Evolutionary conservation across 495 filamentous ascomycete species (phyloP), one percentile per base, ranked within the genome.

Genomic region (Paragyromitra xinjiangensis): DNA sequence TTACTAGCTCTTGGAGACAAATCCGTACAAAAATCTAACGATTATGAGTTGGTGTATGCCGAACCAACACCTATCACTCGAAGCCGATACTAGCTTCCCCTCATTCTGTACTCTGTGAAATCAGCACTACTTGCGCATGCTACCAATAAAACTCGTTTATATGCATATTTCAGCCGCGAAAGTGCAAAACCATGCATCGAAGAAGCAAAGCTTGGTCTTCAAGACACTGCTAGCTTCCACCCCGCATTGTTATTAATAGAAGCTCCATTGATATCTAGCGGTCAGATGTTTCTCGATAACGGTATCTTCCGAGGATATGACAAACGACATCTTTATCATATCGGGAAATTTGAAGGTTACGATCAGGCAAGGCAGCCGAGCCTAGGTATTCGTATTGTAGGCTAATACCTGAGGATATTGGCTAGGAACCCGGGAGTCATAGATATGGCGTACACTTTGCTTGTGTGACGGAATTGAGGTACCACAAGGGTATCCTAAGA

Each of bases 111-210:
- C 40, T 50, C 40, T 45, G 39, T 59, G 22, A 42, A 39, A 59
- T 37, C 14, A 9, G 51, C 45, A 45, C 39, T 58, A 44, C 65
- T 0, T 67, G 14, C 39, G 40, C 22, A 56, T 26, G 51, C n/a
- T 44, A 8, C 1, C 11, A 16, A 37, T 34, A 42, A 6, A 63
- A 16, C 16, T 37, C 39, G 3, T 22, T 22, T 59, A 45, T 69
- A 45, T 69, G 67, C 67, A 69, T 45, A 48, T 69, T 69, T 69
- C 67, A 69, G 67, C 67, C 67, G 51, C 66, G 44, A 58, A 69
- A 44, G 45, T 51, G 64, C 39, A 62, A 62, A 40, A 69, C 8
- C 39, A 19, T 12, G 44, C 12, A 45, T 2, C 11, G 11, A 58
- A 40, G 51, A 59, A 58, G 48, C 26, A 69, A 63, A 58, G 22